Base-by-base conservation (phyloP, 352 stramenopile species). In the Phytophthora europaea region DNA sequence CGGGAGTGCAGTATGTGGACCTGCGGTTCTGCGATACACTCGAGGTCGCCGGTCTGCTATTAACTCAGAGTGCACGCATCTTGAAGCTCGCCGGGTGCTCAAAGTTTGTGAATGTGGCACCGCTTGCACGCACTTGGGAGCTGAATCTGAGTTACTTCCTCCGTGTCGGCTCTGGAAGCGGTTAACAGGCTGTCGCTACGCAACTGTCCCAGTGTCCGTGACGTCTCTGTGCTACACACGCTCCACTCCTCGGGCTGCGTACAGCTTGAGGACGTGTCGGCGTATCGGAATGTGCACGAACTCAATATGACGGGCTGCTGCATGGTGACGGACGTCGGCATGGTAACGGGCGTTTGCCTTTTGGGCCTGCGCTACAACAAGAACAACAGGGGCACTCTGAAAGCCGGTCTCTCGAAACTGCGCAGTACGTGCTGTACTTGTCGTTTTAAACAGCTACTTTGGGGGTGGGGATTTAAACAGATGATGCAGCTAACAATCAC, bases 71-170 rank as follows among this genome's bases (percentile, higher is more conserved):
- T 10, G 72, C 80, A 48, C 87, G 75, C 4, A 58, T 82, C 20
- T 78, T 93, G 33, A 92, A 93, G 47, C 81, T 94, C 52, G 79
- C 83, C 15, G 83, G 82, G 3, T 92, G 87, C 47, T 72, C 75
- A 18, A 81, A 78, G 2, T 54, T 94, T 0, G 26, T 56, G 6
- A 79, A 92, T 40, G 82, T 93, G n/a, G 84, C 77, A 1, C 64
- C 69, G 2, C 74, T 93, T 26, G 75, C 65, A n/a, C 54, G 33
- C n/a, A 82, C 84, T 59, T 73, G 82, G 22, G 82, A 83, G 33
- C 54, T 94, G 38, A 85, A 92, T 56, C 55, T 92, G 61, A 92
- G 83, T 68, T 92, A 91, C 67, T 92, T 85, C 52, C 79, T 85
- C 23, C 54, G 73, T 94, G 15, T 83, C 75, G 5, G 71, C 73